These are phyloP conservation scores for Tolypocladium ophioglossoides DNA, from an alignment of 2,329 filamentous ascomycete genomes.

Conservation along the genomic window DNA sequence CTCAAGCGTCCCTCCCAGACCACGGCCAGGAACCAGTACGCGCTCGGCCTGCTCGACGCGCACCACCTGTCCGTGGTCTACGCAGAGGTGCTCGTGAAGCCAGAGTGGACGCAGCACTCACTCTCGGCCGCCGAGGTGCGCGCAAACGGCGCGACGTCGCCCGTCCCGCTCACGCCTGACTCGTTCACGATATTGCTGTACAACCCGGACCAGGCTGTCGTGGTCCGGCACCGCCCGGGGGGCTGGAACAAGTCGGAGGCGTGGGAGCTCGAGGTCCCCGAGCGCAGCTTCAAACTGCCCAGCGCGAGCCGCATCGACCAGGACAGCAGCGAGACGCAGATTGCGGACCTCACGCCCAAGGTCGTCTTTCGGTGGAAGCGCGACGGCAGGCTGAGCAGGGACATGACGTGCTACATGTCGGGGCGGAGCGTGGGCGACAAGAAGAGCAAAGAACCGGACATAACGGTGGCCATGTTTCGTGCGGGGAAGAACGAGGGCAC, in stretches of 20 bases:
- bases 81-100: conserved; percentile 74
- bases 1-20: conserved; percentile 62
- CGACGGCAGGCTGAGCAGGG: conserved; percentile 75
- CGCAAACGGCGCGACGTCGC: conserved; percentile 53
- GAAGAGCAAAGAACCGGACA: conserved; percentile 87
- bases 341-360: conserved; percentile 52
- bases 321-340: conserved; percentile 28
- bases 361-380: conserved; percentile 82
- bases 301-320: conserved; percentile 71
- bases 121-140: conserved; percentile 74
- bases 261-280: conserved; percentile 91
- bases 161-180: conserved; percentile 62
- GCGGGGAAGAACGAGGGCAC: conserved; percentile 50
- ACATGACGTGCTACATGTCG: conserved; percentile 79
- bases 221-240: conserved; percentile 59
- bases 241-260: conserved; percentile 70
- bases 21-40: conserved; percentile 72
- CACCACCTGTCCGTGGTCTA: conserved; percentile 73
- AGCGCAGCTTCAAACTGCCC: conserved; percentile 72
- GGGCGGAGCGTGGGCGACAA: conserved; percentile 67
- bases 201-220: conserved; percentile 79
- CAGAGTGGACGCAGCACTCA: conserved; percentile 75
- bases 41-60: conserved; percentile 73
- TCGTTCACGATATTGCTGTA: conserved; percentile 82
- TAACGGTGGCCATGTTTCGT: conserved; percentile 83